Conservation (phyloP, 2,329 filamentous ascomycete genomes). For the Trichophyton simii region DNA sequence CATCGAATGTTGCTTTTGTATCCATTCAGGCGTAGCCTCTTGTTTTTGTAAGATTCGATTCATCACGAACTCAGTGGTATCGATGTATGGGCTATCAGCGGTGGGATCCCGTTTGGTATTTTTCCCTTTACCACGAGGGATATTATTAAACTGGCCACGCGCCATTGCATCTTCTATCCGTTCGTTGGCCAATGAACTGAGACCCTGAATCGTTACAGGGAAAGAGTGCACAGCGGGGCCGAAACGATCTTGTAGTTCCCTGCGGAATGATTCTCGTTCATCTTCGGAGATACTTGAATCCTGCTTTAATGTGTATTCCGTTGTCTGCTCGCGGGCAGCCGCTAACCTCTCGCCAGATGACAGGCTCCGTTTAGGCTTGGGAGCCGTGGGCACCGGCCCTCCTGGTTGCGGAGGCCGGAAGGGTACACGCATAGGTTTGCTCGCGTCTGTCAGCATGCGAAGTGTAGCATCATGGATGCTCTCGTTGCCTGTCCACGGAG, state of each 20-base stretch:
- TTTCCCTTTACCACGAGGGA: slow-evolving; percentile 67
- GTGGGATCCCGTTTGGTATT: slow-evolving; percentile 59
- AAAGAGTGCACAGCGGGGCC: slow-evolving; percentile 57
- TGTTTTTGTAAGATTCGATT: slow-evolving; percentile 97
- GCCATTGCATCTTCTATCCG: slow-evolving; percentile 89
- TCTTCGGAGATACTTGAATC: slow-evolving; percentile 50
- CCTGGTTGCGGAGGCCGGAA: slow-evolving; percentile 29
- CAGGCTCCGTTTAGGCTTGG: slow-evolving; percentile 26
- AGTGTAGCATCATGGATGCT: slow-evolving; percentile 60
- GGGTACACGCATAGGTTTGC: slow-evolving; percentile 42
- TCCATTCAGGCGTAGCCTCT: slow-evolving; percentile 93
- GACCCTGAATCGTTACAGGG: slow-evolving; percentile 63
- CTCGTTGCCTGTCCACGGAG: slow-evolving; percentile 71
- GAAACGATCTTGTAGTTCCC: slow-evolving; percentile 71
- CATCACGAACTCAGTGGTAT: slow-evolving; percentile 95
- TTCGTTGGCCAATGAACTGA: slow-evolving; percentile 77
- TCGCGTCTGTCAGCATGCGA: slow-evolving; percentile 60
- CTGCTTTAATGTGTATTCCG: slow-evolving; percentile 42
- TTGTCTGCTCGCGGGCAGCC: slow-evolving; percentile 46
- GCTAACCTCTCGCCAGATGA: slow-evolving; percentile 41
- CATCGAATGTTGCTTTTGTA: slow-evolving; percentile 94
- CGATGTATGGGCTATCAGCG: slow-evolving; percentile 76
- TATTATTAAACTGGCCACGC: slow-evolving; percentile 75
- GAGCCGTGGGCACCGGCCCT: slow-evolving; percentile 34
- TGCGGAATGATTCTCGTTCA: slow-evolving; percentile 59